phyloP scores from a whole-genome alignment of 2,329 filamentous ascomycete species.

The Monascus ruber region DNA sequence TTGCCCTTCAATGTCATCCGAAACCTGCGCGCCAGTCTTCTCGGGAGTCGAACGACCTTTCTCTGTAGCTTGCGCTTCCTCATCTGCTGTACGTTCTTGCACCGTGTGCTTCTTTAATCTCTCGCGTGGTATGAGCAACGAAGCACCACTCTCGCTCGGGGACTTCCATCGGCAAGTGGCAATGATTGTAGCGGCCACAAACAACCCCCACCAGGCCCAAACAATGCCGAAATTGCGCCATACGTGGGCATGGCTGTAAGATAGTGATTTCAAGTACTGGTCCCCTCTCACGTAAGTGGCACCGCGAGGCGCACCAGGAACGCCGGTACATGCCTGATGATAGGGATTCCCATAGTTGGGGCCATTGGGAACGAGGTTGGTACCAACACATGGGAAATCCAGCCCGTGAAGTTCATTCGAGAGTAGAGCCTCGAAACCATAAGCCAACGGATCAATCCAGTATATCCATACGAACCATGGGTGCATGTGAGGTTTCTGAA shows the following conservation, averaged over 20 bases:
- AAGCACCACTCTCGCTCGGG: conserved; percentile 37
- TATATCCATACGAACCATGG: conserved; percentile 42
- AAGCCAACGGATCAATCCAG: conserved; percentile 30
- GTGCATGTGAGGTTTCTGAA: conserved; percentile 39
- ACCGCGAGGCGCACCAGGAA: conserved; percentile 42
- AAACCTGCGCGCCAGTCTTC: conserved; percentile 6
- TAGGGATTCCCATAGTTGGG: conserved; percentile 17
- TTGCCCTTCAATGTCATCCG: conserved; percentile 16
- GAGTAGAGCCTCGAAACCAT: conserved; percentile 28
- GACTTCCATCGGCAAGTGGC: conserved; percentile 46
- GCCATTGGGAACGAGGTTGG: conserved; percentile 24
- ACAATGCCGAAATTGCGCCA: conserved; percentile 51
- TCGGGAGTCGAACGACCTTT: conserved; percentile 3
- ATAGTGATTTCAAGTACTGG: conserved; percentile 43
- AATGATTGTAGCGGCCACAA: conserved; percentile 45
- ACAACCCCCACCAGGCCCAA: conserved; percentile 51
- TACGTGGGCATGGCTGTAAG: conserved; percentile 39
- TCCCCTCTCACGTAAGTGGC: conserved; percentile 42
- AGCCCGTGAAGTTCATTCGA: conserved; percentile 27
- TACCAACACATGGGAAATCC: conserved; percentile 24
- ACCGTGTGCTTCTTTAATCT: conserved; percentile 31
- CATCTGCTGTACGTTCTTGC: conserved; percentile 27
- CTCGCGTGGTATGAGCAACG: conserved; percentile 51
- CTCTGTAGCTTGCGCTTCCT: conserved; percentile 31
- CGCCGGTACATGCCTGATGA: conserved; percentile 18